Evolutionary conservation across 1,284 basidiomycete genomes (phyloP), one percentile per base, ranked within the genome.

Genomic region (Bjerkandera adusta): DNA sequence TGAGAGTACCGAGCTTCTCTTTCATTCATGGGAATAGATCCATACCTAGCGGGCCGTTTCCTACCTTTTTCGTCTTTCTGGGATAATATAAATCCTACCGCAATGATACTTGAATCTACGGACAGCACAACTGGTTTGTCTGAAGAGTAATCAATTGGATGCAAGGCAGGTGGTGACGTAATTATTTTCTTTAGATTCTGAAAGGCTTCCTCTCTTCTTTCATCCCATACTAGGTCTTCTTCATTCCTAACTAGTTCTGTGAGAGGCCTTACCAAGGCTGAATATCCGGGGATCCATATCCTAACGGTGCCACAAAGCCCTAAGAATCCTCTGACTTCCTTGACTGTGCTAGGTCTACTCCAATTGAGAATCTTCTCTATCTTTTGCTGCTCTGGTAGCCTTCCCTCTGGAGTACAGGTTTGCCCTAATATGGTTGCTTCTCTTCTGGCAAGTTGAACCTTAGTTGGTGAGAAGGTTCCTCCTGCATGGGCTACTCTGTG

Each of bases 1-100:
- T 74, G 70, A 1, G 64, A 71, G 44, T 70, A 75, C 1, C 57
- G 30, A 0, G 59, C 47, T 50, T 76, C 69, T 0, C 56, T 20
- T 1, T 69, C 61, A 37, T 65, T 69, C 45, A 64, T 59, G 0
- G 65, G 61, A 7, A 75, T 65, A 0, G 65, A 73, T 5, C 55
- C 48, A 34, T 53, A 58, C 5, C 40, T 41, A 5, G 51, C 41
- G 18, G 43, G 47, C 11, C 30, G 27, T n/a, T 58, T 55, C 24
- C 49, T 22, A 48, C 53, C 30, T 26, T 49, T n/a, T 16, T 52
- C 44, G 33, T 61, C 60, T 2, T 47, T 2, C 43, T 72, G 69
- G 0, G 48, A 60, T 0, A 73, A 41, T 3, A 66, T 57, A 25
- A 52, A 70, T 0, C 70, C 65, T 0, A 66, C 57, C 0, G 62